Evolutionary conservation across 805 yeast species (phyloP).

Genomic region (Zygoascus flipseniorum): DNA sequence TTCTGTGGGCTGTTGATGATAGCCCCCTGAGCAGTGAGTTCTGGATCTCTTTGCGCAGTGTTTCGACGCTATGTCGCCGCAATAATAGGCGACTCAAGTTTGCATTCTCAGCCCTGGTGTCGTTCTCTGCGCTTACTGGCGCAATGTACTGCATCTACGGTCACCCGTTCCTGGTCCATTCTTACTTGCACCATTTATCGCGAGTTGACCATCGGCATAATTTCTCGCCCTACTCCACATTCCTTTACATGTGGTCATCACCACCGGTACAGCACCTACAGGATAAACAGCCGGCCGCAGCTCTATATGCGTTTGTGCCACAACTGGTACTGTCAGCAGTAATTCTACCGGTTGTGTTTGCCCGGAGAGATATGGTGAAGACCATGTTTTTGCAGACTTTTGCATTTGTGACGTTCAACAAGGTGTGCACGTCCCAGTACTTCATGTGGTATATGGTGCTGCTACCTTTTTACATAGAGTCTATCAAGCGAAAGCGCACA

Average conservation of each 20-base stretch:
- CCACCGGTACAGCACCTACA: constrained; percentile 16
- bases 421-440: constrained; percentile 89
- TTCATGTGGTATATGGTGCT: constrained; percentile 90
- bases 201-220: constrained; percentile 93
- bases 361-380: constrained; percentile 36
- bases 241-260: constrained; percentile 38
- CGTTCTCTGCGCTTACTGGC: constrained; percentile 42
- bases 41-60: neutral
- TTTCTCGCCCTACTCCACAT: constrained; percentile 77
- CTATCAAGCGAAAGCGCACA: constrained; percentile 8
- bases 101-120: constrained; percentile 31
- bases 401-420: constrained; percentile 68
- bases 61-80: constrained; percentile 19
- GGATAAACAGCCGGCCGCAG: constrained; percentile 28
- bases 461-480: constrained; percentile 61
- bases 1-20: constrained; percentile 38
- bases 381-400: constrained; percentile 70
- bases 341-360: constrained; percentile 46
- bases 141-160: constrained; percentile 69
- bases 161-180: constrained; percentile 60
- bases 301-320: constrained; percentile 65
- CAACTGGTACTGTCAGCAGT: constrained; percentile 57
- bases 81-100: constrained; percentile 38
- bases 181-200: constrained; percentile 74
- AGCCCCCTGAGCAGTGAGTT: constrained; percentile 2